phyloP scores from a whole-genome alignment of 129 eudicot genomes.

The Calendula officinalis region DNA sequence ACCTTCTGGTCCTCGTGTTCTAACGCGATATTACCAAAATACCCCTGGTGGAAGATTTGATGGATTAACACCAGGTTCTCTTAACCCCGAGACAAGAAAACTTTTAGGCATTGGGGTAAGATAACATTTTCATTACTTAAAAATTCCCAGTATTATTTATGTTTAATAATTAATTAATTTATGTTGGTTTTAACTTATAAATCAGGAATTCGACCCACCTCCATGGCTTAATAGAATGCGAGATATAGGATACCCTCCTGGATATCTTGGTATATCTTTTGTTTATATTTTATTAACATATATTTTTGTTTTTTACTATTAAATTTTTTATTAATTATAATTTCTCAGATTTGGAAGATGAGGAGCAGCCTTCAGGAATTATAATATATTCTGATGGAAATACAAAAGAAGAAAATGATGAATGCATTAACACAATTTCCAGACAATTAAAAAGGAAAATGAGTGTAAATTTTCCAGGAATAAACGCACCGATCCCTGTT shows the following conservation, averaged over 20 bases:
- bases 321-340: background rate
- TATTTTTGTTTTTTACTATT: background rate
- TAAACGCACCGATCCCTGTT: slow-evolving; percentile 70
- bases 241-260: slow-evolving; percentile 89
- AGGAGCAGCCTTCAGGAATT: slow-evolving; percentile 70
- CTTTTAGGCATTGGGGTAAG: slow-evolving; percentile 70
- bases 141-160: background rate
- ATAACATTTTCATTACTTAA: background rate
- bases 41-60: slow-evolving; percentile 79
- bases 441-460: slow-evolving; percentile 41
- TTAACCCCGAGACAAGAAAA: slow-evolving; percentile 58
- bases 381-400: slow-evolving; percentile 52
- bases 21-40: slow-evolving; percentile 67
- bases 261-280: slow-evolving; percentile 62
- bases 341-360: slow-evolving; percentile 49
- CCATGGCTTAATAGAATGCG: slow-evolving; percentile 95
- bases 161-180: background rate
- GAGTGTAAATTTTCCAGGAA: slow-evolving; percentile 73
- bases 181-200: background rate
- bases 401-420: slow-evolving; percentile 52
- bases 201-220: slow-evolving; percentile 89
- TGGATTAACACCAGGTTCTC: slow-evolving; percentile 73
- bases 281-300: background rate
- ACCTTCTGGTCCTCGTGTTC: slow-evolving; percentile 48
- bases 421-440: slow-evolving; percentile 32